Conservation (phyloP, 2,329 filamentous ascomycete genomes). For the Ploettnerulaceae sp. region DNA sequence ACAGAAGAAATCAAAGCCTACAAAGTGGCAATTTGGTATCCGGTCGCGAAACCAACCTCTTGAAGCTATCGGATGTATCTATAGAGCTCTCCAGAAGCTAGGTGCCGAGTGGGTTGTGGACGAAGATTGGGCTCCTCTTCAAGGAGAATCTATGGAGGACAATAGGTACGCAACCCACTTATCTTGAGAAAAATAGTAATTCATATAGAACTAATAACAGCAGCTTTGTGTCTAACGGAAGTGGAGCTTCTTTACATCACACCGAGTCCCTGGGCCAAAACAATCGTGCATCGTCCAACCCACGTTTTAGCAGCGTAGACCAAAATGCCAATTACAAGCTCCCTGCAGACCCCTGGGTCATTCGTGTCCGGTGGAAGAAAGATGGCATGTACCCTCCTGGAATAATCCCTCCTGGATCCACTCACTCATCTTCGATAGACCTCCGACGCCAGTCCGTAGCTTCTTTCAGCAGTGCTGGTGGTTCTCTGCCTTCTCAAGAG, state of each 20-base stretch:
- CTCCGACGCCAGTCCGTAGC: conserved; percentile 37
- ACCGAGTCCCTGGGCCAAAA: conserved; percentile 35
- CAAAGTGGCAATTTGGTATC: conserved; percentile 98
- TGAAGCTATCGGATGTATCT: conserved; percentile 91
- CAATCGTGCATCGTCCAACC: conserved; percentile 27
- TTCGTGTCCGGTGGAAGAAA: conserved; percentile 83
- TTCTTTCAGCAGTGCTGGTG: conserved; percentile 32
- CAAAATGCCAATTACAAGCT: conserved; percentile 66
- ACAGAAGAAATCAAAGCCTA: conserved; percentile 68
- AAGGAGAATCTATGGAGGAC: conserved; percentile 36
- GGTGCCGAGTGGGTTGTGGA: conserved; percentile 81
- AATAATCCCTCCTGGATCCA: conserved; percentile 44
- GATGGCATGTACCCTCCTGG: conserved; percentile 62
- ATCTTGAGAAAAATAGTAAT: conserved; percentile 12
- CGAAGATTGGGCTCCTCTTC: conserved; percentile 43
- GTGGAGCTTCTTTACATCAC: conserved; percentile 36
- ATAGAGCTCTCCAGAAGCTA: conserved; percentile 82
- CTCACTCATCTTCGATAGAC: conserved; percentile 44
- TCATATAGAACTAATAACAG: conserved; percentile 34
- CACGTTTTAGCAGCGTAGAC: conserved; percentile 39
- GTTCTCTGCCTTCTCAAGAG: conserved; percentile 28
- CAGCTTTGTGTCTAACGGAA: conserved; percentile 37
- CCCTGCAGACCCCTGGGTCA: conserved; percentile 93
- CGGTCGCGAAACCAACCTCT: conserved; percentile 89
- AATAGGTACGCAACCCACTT: conserved; percentile 34